phyloP scores from a whole-genome alignment of 2,329 filamentous ascomycete species.

The Colletotrichum higginsianum region DNA sequence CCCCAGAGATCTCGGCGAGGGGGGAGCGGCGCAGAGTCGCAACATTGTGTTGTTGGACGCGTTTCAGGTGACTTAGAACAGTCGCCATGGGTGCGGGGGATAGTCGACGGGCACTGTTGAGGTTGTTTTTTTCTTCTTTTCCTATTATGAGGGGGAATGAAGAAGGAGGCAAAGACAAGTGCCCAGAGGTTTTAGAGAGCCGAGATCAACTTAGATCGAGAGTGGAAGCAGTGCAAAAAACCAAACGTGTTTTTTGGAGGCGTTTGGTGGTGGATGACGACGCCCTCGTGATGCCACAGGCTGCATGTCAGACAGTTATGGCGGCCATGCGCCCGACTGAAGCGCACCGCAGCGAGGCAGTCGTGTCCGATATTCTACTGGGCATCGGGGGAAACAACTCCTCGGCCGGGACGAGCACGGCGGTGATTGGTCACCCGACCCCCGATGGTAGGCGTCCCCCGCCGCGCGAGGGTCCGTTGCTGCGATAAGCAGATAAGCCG shows the following conservation, averaged over 20 bases:
- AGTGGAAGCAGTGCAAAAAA: background rate
- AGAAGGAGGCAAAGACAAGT: background rate
- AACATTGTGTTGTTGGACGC: constrained; percentile 64
- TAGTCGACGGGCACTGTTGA: too few species aligned
- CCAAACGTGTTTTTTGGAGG: background rate
- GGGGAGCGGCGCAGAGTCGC: constrained; percentile 62
- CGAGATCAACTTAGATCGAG: background rate
- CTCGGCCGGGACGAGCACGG: constrained; percentile 20
- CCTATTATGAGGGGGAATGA: background rate
- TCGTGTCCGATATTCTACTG: constrained; percentile 7
- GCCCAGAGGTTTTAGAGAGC: background rate
- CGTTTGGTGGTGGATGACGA: constrained; percentile 16
- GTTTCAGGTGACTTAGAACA: constrained; percentile 39
- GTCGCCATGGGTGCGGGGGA: background rate
- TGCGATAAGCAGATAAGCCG: constrained; percentile 7
- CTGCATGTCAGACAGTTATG: background rate
- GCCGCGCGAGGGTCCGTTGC: constrained; percentile 14
- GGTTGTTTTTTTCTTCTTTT: background rate
- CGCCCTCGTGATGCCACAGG: constrained; percentile 26
- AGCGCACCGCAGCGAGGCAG: background rate
- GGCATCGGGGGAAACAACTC: constrained; percentile 31
- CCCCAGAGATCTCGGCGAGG: constrained; percentile 85
- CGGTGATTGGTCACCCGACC: constrained; percentile 27
- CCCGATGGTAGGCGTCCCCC: background rate
- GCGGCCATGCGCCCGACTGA: background rate